Base-by-base conservation (phyloP, 306 rosid species). In the Dryas drummondii region DNA sequence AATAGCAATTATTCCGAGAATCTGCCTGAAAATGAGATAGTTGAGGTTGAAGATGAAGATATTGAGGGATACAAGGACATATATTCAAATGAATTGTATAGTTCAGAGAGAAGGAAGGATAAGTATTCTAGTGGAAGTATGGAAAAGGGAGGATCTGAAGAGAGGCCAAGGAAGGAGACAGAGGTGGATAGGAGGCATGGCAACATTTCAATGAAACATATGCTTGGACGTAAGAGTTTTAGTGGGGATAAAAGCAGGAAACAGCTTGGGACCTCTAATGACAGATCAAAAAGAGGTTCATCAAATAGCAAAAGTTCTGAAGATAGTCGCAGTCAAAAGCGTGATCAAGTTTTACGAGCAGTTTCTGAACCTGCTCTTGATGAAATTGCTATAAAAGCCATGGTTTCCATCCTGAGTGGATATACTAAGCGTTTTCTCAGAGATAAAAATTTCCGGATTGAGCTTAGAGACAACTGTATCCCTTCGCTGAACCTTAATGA, bases 371-470 rank as follows among this genome's bases (percentile, higher is more conserved):
- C 83, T 67, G 79, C 83, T 41, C 78, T 86, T 41, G 85, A 81
- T 75, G 75, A 78, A 72, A 84, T 57, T 71, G 85, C 87, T 40
- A 66, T 86, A 66, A 84, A 84, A 81, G 98, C 97, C 56, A 73
- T 89, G 54, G 89, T 87, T 47, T 91, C 97, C 61, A 93, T 93
- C 76, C 79, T 91, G 37, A 91, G 84, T 78, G 93, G 91, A 66
- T 74, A 82, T 58, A 79, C 84, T 46, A 87, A 85, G 74, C 81
- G 83, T 70, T 93, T 93, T 70, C 85, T 87, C 45, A 79, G 78
- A 45, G 93, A 91, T 17, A 83, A 86, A 62, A 90, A 87, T 66
- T 93, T 88, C 44, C 80, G 96, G 68, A 63, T 68, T 8, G 66
- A 77, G 4, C 76, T 89, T 49, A 84, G 83, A 26, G 83, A 85